Evolutionary conservation across 2,329 filamentous ascomycete species (phyloP).

Genomic region (Magnaporthiopsis incrustans): DNA sequence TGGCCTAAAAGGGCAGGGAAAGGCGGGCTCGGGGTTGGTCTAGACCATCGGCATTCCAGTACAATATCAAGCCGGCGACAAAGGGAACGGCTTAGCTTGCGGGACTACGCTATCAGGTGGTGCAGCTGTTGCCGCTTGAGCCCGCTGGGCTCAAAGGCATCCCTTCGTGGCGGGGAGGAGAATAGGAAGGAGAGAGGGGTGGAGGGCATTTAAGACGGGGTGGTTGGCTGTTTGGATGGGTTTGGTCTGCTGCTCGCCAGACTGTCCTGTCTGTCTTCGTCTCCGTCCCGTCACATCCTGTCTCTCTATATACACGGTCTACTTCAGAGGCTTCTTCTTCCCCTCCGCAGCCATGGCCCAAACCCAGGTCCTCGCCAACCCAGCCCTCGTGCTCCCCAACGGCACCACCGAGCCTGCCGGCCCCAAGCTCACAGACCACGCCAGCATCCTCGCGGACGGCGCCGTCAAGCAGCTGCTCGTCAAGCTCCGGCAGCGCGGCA

Average conservation of each 20-base stretch:
- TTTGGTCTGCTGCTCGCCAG: too few species aligned
- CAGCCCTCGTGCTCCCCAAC: not conserved
- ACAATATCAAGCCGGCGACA: not conserved
- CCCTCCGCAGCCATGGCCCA: not conserved
- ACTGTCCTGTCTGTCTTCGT: too few species aligned
- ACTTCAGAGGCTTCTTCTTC: too few species aligned
- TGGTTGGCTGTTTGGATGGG: not conserved
- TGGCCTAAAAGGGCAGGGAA: not conserved
- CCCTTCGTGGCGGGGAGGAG: not conserved
- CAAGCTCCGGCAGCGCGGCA: not conserved
- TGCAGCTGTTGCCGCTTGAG: not conserved
- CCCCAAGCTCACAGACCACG: too few species aligned
- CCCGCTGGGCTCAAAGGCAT: not conserved
- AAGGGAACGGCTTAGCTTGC: not conserved
- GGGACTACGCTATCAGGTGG: not conserved
- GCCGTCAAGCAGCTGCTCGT: not conserved
- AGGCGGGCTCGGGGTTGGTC: too few species aligned
- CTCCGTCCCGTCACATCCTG: too few species aligned
- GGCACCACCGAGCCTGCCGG: not conserved
- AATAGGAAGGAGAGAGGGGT: too few species aligned
- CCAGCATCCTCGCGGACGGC: not conserved
- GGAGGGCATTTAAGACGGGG: not conserved
- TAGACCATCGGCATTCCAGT: not conserved
- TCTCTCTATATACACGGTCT: not conserved
- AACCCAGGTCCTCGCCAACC: not conserved